A percentile compares a stretch with the other conserved stretches of the same genome.
phyloP scores from a whole-genome alignment of 2,329 filamentous ascomycete genomes.

The Neurospora sp. region DNA sequence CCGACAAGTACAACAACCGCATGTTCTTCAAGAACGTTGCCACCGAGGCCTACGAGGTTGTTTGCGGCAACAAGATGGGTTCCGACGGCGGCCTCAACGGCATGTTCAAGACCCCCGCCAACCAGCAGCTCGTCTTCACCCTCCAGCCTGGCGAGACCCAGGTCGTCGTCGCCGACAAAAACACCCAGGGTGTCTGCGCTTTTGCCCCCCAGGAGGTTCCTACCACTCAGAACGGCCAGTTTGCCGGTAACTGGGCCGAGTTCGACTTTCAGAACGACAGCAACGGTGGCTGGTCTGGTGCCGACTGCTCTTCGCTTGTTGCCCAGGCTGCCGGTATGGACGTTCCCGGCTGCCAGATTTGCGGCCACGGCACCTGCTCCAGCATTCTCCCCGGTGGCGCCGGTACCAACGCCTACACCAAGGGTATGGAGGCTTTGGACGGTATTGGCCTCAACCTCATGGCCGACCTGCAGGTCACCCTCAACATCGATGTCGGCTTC shows the following conservation, averaged over 20 bases:
- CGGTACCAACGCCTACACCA: slow-evolving; percentile 25
- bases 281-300: slow-evolving; percentile 41
- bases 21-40: slow-evolving; percentile 29
- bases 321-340: slow-evolving; percentile 27
- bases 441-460: slow-evolving; percentile 27
- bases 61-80: slow-evolving; percentile 45
- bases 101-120: slow-evolving; percentile 29
- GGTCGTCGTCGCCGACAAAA: slow-evolving; percentile 33
- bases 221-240: slow-evolving; percentile 30
- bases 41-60: slow-evolving; percentile 25
- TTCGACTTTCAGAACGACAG: slow-evolving; percentile 35
- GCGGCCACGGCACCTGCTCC: slow-evolving; percentile 28
- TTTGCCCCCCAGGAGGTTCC: slow-evolving; percentile 28
- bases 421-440: slow-evolving; percentile 23
- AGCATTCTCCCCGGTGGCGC: slow-evolving; percentile 22
- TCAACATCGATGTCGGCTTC: slow-evolving; percentile 18
- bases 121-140: slow-evolving; percentile 31
- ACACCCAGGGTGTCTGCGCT: slow-evolving; percentile 40
- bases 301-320: slow-evolving; percentile 41
- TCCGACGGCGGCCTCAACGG: slow-evolving; percentile 33
- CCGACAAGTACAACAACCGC: slow-evolving; percentile 34
- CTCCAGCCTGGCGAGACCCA: slow-evolving; percentile 28
- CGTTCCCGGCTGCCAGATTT: slow-evolving; percentile 27
- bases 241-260: slow-evolving; percentile 38
- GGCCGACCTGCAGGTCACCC: slow-evolving; percentile 10